phyloP scores from a whole-genome alignment of 2,329 filamentous ascomycete genomes.

The Pezicula neosporulosa region DNA sequence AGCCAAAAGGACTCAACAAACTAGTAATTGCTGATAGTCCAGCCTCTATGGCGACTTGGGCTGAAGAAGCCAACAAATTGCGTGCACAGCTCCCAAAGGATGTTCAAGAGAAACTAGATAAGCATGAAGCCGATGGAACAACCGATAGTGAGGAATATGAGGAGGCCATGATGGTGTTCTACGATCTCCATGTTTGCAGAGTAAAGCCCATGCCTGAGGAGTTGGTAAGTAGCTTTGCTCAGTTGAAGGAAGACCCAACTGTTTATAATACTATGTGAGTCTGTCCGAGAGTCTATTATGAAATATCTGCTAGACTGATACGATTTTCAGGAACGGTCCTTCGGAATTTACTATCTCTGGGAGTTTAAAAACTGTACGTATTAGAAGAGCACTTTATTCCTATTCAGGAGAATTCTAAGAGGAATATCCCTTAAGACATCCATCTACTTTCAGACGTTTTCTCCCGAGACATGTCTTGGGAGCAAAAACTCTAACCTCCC shows the following conservation, averaged over 20 bases:
- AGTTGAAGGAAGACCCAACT: conserved; percentile 21
- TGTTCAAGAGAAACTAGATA: conserved; percentile 15
- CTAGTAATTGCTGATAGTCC: conserved; percentile 32
- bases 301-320: conserved; percentile 1
- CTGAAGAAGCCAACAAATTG: conserved; percentile 18
- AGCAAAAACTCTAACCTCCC: too few relatives aligned
- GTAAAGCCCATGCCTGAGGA: conserved; percentile 13
- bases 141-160: conserved; percentile 15
- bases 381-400: too few relatives aligned
- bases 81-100: conserved; percentile 17
- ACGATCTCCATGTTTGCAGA: conserved; percentile 14
- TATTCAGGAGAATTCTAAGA: too few relatives aligned
- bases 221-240: conserved; percentile 13
- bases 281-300: background rate
- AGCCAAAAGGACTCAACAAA: conserved; percentile 32
- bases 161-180: conserved; percentile 13
- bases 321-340: conserved; percentile 29
- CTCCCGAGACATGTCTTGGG: too few relatives aligned
- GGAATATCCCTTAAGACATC: too few relatives aligned
- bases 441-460: too few relatives aligned
- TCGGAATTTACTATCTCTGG: conserved; percentile 36
- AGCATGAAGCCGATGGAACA: conserved; percentile 14
- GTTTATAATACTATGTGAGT: conserved; percentile 24
- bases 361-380: conserved; percentile 32
- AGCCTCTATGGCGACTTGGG: conserved; percentile 23